Conservation (phyloP, 164 flowering plant genomes). For the grape (Vitis vinifera) region DNA sequence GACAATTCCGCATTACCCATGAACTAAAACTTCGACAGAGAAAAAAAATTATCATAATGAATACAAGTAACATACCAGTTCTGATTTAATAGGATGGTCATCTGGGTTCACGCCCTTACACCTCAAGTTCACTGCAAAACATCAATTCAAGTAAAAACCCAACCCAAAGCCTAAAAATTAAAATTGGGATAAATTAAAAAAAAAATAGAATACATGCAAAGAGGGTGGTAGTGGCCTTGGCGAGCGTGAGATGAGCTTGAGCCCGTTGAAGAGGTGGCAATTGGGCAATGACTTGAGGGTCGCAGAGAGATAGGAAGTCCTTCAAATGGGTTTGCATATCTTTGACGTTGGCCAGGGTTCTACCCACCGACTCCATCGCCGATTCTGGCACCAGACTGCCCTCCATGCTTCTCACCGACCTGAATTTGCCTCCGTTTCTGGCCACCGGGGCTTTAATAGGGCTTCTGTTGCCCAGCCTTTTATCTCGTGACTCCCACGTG, state of each 20-base stretch:
- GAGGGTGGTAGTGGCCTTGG: constrained; percentile 60
- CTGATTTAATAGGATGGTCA: constrained; percentile 75
- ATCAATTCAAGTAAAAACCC: not conserved
- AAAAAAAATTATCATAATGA: not conserved
- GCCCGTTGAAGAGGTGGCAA: constrained; percentile 77
- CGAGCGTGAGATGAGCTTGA: constrained; percentile 56
- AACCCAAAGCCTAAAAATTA: not conserved
- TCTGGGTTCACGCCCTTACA: constrained; percentile 75
- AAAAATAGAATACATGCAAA: constrained; percentile 45
- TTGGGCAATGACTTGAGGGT: constrained; percentile 53
- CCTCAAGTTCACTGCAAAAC: constrained; percentile 69
- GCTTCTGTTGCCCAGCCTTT: too few relatives aligned
- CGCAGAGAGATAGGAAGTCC: constrained; percentile 47
- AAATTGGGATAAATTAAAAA: not conserved
- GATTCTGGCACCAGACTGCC: constrained; percentile 55
- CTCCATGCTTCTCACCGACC: constrained; percentile 1
- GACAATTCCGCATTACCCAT: not conserved
- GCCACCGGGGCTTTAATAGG: too few relatives aligned
- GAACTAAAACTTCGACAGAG: not conserved
- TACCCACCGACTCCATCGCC: constrained; percentile 50
- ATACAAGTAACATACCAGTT: constrained; percentile 50
- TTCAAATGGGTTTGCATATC: constrained; percentile 43
- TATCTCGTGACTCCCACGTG: too few relatives aligned
- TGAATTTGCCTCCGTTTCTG: not conserved
- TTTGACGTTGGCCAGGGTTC: constrained; percentile 44